Base-by-base conservation (phyloP, 176 grass and related monocot genomes). In the Paspalum vaginatum region DNA sequence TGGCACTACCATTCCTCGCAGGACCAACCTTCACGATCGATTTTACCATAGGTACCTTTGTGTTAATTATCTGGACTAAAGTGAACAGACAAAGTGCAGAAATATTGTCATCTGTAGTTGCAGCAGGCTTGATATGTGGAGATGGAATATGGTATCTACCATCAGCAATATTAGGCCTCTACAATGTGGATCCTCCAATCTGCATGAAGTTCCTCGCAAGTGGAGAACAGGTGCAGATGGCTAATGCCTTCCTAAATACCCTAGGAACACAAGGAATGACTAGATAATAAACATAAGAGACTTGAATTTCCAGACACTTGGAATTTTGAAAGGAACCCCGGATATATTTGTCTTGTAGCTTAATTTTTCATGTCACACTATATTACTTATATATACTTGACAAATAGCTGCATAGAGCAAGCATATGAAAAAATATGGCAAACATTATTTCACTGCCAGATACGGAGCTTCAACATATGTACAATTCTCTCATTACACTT, bases 151-250 rank as follows among this genome's bases (percentile, higher is more conserved):
- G 65, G 50, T 24, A 70, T 11, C 40, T 90, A 10, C 83, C 88
- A n/a, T 54, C 68, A 20, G 44, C 68, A 7, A 0, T 83, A 37
- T 68, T 90, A 17, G 62, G 11, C 7, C 53, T 86, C 17, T 73
- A 62, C 11, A 83, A 72, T 21, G 74, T 90, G 46, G 10, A 75
- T 1, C 88, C 88, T 70, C 88, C 88, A 6, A 90, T 90, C 24
- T 90, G 88, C 75, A 90, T 90, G 88, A 86, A 74, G 61, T 90
- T 90, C 55, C 39, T 90, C 40, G 22, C 68, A 0, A 63, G 79
- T 61, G 79, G 84, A 74, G 17, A 83, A 68, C 11, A 79, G 24
- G 45, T 83, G 6, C 38, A 37, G 26, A 41, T 55, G 8, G 71
- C 75, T 16, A 20, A 85, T 64, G 47, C 77, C 2, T 89, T 85